These are phyloP conservation scores for Hyphopichia khmerensis DNA, from an alignment of 1,139 yeast genomes.

Conservation along the genomic window DNA sequence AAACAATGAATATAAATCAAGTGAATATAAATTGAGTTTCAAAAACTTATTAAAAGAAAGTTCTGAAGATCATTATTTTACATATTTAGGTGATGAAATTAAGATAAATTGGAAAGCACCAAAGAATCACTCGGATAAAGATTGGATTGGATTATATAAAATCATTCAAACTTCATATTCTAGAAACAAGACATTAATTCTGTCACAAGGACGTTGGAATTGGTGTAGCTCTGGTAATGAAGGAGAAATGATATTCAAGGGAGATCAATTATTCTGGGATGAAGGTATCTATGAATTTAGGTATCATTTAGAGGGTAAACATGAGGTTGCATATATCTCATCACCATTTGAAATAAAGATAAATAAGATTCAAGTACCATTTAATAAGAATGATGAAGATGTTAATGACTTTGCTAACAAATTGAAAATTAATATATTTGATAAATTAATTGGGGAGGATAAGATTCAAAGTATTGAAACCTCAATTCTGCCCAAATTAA, in stretches of 20 bases:
- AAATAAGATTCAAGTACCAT: conserved; percentile 41
- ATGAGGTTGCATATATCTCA: conserved; percentile 67
- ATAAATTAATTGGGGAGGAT: conserved; percentile 21
- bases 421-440: conserved; percentile 31
- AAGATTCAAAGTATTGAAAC: conserved; percentile 24
- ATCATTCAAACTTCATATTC: conserved; percentile 62
- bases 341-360: conserved; percentile 67
- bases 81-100: conserved; percentile 53
- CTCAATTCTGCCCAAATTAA: conserved; percentile 1
- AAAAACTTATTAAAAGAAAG: conserved; percentile 15
- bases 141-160: conserved; percentile 81
- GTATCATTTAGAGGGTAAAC: conserved; percentile 69
- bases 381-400: conserved; percentile 13
- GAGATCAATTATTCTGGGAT: conserved; percentile 59
- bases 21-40: conserved; percentile 31
- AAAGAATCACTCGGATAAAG: conserved; percentile 39
- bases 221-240: conserved; percentile 38
- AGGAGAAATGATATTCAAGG: conserved; percentile 56
- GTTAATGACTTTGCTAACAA: conserved; percentile 28
- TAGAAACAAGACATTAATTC: conserved; percentile 55
- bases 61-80: conserved; percentile 12
- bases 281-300: conserved; percentile 76
- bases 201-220: conserved; percentile 74
- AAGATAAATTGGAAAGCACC: conserved; percentile 60
- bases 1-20: conserved; percentile 38